Conservation (phyloP, 352 stramenopile species). For the Globisporangium radiosum region DNA sequence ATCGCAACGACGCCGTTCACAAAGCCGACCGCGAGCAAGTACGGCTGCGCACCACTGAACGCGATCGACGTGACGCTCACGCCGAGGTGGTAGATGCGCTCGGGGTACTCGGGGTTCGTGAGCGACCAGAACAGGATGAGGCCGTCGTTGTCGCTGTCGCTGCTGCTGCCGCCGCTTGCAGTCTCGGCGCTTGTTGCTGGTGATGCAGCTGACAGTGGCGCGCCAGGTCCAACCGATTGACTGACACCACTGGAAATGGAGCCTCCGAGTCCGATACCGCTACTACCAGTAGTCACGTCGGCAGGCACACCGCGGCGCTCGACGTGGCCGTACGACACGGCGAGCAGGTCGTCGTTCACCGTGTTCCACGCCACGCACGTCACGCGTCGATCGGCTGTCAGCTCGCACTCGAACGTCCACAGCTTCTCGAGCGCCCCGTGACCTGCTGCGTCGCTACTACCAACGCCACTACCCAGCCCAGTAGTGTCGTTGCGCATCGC, state of each 20-base stretch:
- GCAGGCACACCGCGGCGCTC: constrained; percentile 3
- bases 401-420: constrained; percentile 65
- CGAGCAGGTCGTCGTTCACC: constrained; percentile 85
- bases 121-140: constrained; percentile 92
- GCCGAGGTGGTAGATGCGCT: constrained; percentile 78
- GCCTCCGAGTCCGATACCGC: too few species aligned
- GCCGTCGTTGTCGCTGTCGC: constrained; percentile 28
- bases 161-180: not conserved
- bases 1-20: constrained; percentile 87
- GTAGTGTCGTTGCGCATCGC: not conserved
- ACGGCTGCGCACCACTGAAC: constrained; percentile 82
- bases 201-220: not conserved
- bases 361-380: constrained; percentile 84
- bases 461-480: not conserved
- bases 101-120: constrained; percentile 88
- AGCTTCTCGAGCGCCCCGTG: constrained; percentile 48
- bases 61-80: constrained; percentile 86
- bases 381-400: constrained; percentile 52
- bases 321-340: constrained; percentile 78
- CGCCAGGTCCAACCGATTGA: constrained; percentile 1
- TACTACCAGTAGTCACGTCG: not conserved
- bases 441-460: constrained; percentile 1
- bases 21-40: constrained; percentile 87
- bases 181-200: constrained; percentile 3
- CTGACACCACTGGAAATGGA: too few species aligned